Conservation (phyloP, 768 basidiomycete species). For the Hygrocybe coccinea region DNA sequence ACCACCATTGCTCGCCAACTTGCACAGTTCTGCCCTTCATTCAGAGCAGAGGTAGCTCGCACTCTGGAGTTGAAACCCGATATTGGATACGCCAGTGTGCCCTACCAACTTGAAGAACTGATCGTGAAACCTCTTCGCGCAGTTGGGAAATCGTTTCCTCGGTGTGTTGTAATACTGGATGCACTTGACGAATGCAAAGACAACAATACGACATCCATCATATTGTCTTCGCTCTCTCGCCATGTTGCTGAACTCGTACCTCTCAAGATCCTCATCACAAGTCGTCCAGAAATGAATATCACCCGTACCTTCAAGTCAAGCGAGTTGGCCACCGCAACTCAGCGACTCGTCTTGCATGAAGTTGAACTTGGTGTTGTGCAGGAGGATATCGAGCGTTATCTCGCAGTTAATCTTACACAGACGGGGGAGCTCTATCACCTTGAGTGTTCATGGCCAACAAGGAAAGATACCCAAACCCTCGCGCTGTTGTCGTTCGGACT, state of each 20-base stretch:
- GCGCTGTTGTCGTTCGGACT: constrained; percentile 20
- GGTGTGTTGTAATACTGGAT: constrained; percentile 21
- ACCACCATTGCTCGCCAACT: constrained; percentile 32
- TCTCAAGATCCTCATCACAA: constrained; percentile 20
- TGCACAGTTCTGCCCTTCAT: constrained; percentile 3
- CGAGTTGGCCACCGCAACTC: neutral
- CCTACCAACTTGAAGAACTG: constrained; percentile 16
- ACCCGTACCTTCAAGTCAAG: constrained; percentile 16
- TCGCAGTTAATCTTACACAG: constrained; percentile 11
- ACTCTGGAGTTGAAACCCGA: constrained; percentile 13
- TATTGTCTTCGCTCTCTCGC: constrained; percentile 3
- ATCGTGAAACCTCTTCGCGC: too few relatives aligned
- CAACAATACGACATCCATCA: too few relatives aligned
- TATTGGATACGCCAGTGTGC: constrained; percentile 12
- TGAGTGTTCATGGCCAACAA: too few relatives aligned
- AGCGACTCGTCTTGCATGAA: constrained; percentile 3
- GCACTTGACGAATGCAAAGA: constrained; percentile 28
- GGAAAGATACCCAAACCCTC: constrained; percentile 12
- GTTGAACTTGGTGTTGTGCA: constrained; percentile 3
- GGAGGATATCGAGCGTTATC: constrained; percentile 17
- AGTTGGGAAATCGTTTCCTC: constrained; percentile 1
- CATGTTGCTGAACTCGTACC: constrained; percentile 7
- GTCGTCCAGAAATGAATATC: too few relatives aligned
- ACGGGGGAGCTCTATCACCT: constrained; percentile 5
- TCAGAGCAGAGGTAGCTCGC: constrained; percentile 5